Evolutionary conservation across 305 asterid species (phyloP).

Genomic region (Fraxinus paxiana): DNA sequence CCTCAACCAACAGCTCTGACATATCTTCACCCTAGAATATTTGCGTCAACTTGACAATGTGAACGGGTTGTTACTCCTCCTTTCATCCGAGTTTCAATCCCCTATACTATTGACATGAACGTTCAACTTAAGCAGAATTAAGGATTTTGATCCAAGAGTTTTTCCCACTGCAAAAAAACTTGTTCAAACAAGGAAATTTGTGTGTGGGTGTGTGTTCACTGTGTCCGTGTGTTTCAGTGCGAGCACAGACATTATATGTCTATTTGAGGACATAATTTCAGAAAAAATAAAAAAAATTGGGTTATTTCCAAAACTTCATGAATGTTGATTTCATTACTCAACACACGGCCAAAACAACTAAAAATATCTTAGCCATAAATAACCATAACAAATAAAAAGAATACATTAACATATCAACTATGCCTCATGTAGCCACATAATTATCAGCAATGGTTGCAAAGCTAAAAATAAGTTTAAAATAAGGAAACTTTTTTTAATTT

Average conservation of each 20-base stretch:
- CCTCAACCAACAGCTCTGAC: neutral
- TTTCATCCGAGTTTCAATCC: neutral
- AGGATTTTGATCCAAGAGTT: neutral
- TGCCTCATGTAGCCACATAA: neutral
- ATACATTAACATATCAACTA: neutral
- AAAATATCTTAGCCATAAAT: neutral
- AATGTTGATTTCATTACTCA: neutral
- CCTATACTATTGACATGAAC: neutral
- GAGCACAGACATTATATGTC: neutral
- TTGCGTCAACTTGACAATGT: neutral
- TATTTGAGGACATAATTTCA: neutral
- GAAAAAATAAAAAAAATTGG: neutral
- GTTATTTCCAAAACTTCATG: neutral
- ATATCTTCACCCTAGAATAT: neutral
- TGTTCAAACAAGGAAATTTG: neutral
- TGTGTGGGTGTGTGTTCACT: neutral
- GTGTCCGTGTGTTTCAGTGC: neutral
- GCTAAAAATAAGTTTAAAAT: neutral
- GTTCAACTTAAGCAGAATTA: neutral
- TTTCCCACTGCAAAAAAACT: neutral
- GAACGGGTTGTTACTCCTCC: neutral
- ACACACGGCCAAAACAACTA: neutral
- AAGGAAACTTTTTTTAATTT: neutral
- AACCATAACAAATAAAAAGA: neutral
- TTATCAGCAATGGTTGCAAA: neutral